Conservation (phyloP, 345 rosid species). For the Acer saccharum region DNA sequence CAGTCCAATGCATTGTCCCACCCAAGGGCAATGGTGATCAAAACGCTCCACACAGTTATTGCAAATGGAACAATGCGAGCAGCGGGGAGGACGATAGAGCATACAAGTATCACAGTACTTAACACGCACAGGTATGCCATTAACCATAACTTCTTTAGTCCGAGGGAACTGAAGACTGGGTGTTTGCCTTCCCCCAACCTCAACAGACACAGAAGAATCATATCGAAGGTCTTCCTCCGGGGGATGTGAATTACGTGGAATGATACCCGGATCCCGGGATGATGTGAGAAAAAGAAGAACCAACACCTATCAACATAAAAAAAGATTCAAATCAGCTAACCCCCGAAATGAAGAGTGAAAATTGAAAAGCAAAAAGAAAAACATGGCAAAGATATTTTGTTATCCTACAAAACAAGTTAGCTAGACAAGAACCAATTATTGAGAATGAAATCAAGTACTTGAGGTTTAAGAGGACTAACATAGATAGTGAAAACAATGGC, state of each 20-base stretch:
- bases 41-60: conserved; percentile 94
- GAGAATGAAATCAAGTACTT: conserved; percentile 6
- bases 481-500: conserved; percentile 70
- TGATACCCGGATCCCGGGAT: conserved; percentile 91
- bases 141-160: conserved; percentile 78
- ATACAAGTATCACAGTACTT: conserved; percentile 98
- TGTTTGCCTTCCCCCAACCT: conserved; percentile 79
- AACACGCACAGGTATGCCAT: conserved; percentile 81
- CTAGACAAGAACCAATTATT: background rate
- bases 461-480: conserved; percentile 49
- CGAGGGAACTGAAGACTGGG: conserved; percentile 88
- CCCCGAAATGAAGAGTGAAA: conserved; percentile 10
- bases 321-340: conserved; percentile 20
- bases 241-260: conserved; percentile 91
- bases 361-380: background rate
- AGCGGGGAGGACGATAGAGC: conserved; percentile 98
- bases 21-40: conserved; percentile 99
- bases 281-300: conserved; percentile 85
- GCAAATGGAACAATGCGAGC: conserved; percentile 94
- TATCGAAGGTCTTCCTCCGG: conserved; percentile 84
- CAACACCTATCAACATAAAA: conserved; percentile 67
- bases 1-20: conserved; percentile 98
- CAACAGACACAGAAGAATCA: conserved; percentile 60
- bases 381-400: background rate
- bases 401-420: background rate